Percentiles rank a stretch among this genome's conserved stretches.
Evolutionary conservation across 441 rosid genomes (phyloP).

Genomic region (Populus hybrid): DNA sequence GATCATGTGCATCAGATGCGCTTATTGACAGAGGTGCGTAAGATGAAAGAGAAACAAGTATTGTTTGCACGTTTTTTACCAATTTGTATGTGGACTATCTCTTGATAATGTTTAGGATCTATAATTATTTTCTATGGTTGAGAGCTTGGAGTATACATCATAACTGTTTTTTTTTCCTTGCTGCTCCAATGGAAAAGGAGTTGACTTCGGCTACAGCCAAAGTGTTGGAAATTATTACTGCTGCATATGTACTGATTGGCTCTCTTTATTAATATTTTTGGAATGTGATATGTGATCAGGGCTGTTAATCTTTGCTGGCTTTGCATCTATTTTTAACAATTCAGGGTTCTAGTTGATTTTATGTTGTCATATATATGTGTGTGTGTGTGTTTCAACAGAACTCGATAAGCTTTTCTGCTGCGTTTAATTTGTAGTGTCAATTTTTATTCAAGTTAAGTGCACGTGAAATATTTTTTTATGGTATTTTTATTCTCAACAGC

Average conservation of each 20-base stretch:
- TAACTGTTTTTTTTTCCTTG: background rate
- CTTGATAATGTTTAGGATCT: background rate
- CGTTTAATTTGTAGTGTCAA: background rate
- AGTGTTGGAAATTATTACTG: background rate
- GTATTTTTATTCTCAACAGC: constrained; percentile 37
- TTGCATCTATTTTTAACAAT: background rate
- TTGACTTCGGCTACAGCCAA: background rate
- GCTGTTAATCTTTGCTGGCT: background rate
- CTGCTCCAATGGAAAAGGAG: background rate
- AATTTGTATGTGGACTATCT: background rate
- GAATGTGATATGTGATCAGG: background rate
- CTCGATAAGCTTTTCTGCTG: background rate
- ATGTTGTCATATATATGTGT: background rate
- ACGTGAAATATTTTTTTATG: background rate
- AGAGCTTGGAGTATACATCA: background rate
- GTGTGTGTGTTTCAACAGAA: background rate
- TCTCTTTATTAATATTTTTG: background rate
- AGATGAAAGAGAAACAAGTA: background rate
- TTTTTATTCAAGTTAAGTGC: background rate
- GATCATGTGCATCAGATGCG: constrained; percentile 89
- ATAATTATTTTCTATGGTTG: background rate
- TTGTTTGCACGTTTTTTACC: background rate
- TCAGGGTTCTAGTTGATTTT: background rate
- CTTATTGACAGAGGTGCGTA: constrained; percentile 58
- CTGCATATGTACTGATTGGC: background rate